Conservation (phyloP, 2,329 filamentous ascomycete species). For the Zarea fungicola region DNA sequence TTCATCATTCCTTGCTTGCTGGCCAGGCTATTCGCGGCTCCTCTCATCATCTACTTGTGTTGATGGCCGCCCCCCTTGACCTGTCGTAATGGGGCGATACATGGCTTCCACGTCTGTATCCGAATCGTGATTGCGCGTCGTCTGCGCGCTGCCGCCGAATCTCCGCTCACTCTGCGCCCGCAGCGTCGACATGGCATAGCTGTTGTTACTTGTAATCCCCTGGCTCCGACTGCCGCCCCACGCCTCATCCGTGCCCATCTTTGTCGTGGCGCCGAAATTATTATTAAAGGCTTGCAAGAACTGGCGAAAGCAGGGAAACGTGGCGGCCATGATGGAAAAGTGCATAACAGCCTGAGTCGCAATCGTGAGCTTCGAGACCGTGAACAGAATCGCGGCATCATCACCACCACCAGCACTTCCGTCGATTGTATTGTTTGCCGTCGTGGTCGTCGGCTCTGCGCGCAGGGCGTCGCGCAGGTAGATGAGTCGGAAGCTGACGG, state of each 20-base stretch:
- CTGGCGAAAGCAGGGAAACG: constrained; percentile 18
- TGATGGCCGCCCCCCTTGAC: not conserved
- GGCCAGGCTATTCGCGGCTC: constrained; percentile 15
- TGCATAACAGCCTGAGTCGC: constrained; percentile 18
- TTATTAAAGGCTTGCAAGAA: constrained; percentile 18
- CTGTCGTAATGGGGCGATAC: not conserved
- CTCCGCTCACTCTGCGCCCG: not conserved
- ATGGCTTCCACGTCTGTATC: constrained; percentile 6
- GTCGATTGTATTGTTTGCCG: no score
- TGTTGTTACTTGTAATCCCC: not conserved
- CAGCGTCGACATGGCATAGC: constrained; percentile 14
- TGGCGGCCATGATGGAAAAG: constrained; percentile 18
- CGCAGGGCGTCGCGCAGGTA: constrained; percentile 9
- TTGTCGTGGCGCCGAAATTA: constrained; percentile 16
- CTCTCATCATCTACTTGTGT: constrained; percentile 7
- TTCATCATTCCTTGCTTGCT: constrained; percentile 16
- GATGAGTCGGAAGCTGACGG: constrained; percentile 13
- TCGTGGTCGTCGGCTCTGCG: not conserved
- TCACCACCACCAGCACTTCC: not conserved
- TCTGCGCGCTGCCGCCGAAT: not conserved
- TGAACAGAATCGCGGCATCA: not conserved
- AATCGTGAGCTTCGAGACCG: constrained; percentile 8
- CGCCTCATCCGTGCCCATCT: constrained; percentile 12
- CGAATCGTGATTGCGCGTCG: constrained; percentile 2
- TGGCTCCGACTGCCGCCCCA: constrained; percentile 3